These are phyloP conservation scores for Botryosphaeria dothidea DNA, from an alignment of 2,329 filamentous ascomycete species.

Conservation along the genomic window DNA sequence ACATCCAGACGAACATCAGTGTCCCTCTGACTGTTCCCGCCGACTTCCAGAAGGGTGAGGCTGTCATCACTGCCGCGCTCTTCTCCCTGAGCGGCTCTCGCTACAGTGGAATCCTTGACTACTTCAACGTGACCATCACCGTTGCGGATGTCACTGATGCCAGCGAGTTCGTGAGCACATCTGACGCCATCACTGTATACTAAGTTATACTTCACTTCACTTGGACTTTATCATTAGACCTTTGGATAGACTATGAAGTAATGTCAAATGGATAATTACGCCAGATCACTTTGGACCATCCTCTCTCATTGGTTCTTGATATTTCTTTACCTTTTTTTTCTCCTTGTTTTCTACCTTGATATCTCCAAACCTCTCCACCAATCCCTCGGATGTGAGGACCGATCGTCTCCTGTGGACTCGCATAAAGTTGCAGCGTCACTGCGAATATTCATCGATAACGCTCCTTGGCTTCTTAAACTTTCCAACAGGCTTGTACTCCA, in stretches of 20 bases:
- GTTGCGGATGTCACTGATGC: slow-evolving; percentile 24
- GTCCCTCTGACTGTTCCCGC: slow-evolving; percentile 24
- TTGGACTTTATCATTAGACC: neutral
- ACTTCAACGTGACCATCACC: slow-evolving; percentile 30
- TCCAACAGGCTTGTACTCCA: slow-evolving; percentile 54
- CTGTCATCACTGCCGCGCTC: slow-evolving; percentile 27
- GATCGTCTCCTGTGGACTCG: too few species aligned
- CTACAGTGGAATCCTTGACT: slow-evolving; percentile 5
- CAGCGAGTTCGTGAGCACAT: neutral
- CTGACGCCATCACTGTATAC: neutral
- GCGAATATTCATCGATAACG: slow-evolving; percentile 53
- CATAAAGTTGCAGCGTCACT: neutral
- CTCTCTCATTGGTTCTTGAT: neutral
- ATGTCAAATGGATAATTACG: neutral
- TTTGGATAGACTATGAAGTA: neutral
- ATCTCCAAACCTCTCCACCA: too few species aligned
- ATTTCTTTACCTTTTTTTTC: too few species aligned
- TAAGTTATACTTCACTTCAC: neutral
- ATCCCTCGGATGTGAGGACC: too few species aligned
- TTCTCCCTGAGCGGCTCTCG: slow-evolving; percentile 22
- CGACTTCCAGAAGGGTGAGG: slow-evolving; percentile 23
- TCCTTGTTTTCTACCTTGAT: too few species aligned
- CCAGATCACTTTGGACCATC: too few species aligned
- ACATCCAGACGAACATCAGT: slow-evolving; percentile 27
- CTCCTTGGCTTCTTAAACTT: slow-evolving; percentile 53